Base-by-base conservation (phyloP, 768 basidiomycete species). In the Tremella mesenterica region DNA sequence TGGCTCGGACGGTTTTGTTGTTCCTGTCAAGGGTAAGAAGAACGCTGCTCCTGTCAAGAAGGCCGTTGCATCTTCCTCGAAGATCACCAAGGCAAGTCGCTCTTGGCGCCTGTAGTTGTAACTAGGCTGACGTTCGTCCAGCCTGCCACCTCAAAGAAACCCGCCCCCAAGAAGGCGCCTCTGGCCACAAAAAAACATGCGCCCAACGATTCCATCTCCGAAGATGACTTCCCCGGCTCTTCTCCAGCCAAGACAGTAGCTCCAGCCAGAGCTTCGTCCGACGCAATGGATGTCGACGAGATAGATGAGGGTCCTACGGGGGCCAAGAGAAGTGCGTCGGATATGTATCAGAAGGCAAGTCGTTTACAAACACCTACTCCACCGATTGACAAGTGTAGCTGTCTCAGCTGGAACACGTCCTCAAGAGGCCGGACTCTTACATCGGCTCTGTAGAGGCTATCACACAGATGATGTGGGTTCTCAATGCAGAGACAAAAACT, bases 361-460 rank as follows among this genome's bases (percentile, higher is more conserved):
- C 31, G n/a, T 45, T 34, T 16, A 31, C 13, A 25, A 23, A 14
- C 14, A 9, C 30, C 31, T 16, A 36, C n/a, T 16, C 20, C n/a
- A 23, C 54, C 53, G 31, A 63, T 54, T 49, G 51, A 30, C 20
- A 2, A n/a, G 30, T 25, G 14, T 54, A 99, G 93, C 81, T 97
- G 45, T 82, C 88, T 1, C 92, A 90, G 83, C 77, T 93, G 27
- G 91, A 99, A 70, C 95, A 97, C 64, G 88, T 73, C 4, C 50
- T 73, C 6, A 73, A 74, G 56, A 66, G 73, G 53, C 73, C 73
- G 1, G 73, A 74, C 56, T 69, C 73, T 2, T 99, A 97, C 74
- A 96, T 99, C 56, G 95, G 95, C 16, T 95, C 90, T 53, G 84
- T 96, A 2, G 93, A 97, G 73, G 83, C 82, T 0, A 79, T 89